These are phyloP conservation scores for Colletotrichum shisoi DNA, from an alignment of 2,329 filamentous ascomycete species.

Conservation along the genomic window DNA sequence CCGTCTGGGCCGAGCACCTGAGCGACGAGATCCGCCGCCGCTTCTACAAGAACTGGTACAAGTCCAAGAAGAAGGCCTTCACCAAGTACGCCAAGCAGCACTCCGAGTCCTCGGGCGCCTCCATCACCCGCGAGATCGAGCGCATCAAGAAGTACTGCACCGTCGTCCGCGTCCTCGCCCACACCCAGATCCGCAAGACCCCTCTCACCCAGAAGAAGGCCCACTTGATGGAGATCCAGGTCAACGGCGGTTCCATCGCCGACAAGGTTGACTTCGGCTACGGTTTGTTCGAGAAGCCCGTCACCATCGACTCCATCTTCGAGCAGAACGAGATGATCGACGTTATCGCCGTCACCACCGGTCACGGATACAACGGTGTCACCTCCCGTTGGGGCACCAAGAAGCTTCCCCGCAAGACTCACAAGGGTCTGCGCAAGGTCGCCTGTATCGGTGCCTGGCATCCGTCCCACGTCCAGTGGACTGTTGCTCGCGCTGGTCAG, in stretches of 20 bases:
- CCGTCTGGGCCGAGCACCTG: slow-evolving; percentile 99
- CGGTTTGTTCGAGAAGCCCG: slow-evolving; percentile 98
- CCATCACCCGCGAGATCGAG: slow-evolving; percentile 96
- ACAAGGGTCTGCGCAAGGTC: slow-evolving; percentile 99
- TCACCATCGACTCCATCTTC: slow-evolving; percentile 91
- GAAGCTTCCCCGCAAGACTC: slow-evolving; percentile 99
- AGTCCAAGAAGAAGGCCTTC: slow-evolving; percentile 99
- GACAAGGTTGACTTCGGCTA: slow-evolving; percentile 98
- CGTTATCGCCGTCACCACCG: slow-evolving; percentile 99
- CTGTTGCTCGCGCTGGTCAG: slow-evolving; percentile 99
- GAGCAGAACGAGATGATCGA: slow-evolving; percentile 99
- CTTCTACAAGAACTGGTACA: slow-evolving; percentile 99
- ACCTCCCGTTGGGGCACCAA: slow-evolving; percentile 99
- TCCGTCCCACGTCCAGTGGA: slow-evolving; percentile 99
- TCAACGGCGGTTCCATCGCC: slow-evolving; percentile 95
- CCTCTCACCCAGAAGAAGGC: slow-evolving; percentile 99
- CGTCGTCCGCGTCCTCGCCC: slow-evolving; percentile 97
- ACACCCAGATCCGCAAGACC: slow-evolving; percentile 99
- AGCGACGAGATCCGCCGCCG: slow-evolving; percentile 98
- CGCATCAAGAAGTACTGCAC: slow-evolving; percentile 99
- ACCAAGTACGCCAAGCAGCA: slow-evolving; percentile 99
- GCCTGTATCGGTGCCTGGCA: slow-evolving; percentile 99
- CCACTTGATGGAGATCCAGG: slow-evolving; percentile 99
- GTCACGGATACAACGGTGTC: slow-evolving; percentile 98
- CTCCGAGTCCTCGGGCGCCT: slow-evolving; percentile 88